A percentile compares a stretch with the other conserved stretches of the same genome.
Evolutionary conservation across 2,329 filamentous ascomycete species (phyloP).

Genomic region (Sclerotiophoma versabilis): DNA sequence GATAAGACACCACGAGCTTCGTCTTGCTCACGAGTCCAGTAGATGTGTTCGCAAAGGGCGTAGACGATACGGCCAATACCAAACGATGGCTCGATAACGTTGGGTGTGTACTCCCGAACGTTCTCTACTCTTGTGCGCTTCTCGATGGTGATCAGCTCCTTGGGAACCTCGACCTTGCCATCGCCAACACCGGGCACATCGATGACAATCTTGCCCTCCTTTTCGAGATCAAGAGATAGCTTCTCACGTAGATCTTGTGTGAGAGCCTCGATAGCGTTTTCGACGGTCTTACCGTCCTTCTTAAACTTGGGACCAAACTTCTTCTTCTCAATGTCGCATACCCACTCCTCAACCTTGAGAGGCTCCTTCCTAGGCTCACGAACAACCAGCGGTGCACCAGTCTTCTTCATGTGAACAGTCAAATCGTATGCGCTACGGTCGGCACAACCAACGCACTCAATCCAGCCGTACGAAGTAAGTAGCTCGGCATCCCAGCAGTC

Average conservation of each 20-base stretch:
- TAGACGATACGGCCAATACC: constrained; percentile 96
- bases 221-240: constrained; percentile 75
- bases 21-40: constrained; percentile 87
- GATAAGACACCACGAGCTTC: constrained; percentile 83
- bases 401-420: constrained; percentile 91
- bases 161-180: constrained; percentile 79
- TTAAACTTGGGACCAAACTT: constrained; percentile 95
- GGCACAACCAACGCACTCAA: constrained; percentile 97
- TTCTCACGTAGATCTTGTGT: constrained; percentile 83
- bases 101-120: constrained; percentile 88
- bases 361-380: constrained; percentile 82
- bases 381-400: constrained; percentile 83
- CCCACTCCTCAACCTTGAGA: constrained; percentile 82
- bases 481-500: constrained; percentile 99
- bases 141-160: constrained; percentile 83
- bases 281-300: constrained; percentile 84
- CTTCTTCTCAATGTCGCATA: constrained; percentile 89
- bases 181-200: constrained; percentile 72
- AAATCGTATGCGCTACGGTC: constrained; percentile 95
- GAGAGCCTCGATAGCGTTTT: constrained; percentile 76
- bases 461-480: constrained; percentile 91
- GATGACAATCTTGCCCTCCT: constrained; percentile 77
- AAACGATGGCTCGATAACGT: constrained; percentile 97
- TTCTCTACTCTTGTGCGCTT: constrained; percentile 84
- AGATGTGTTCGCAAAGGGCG: constrained; percentile 91